Conservation (phyloP, 78 protist genomes). For the Dictyostelium firmibasis region DNA sequence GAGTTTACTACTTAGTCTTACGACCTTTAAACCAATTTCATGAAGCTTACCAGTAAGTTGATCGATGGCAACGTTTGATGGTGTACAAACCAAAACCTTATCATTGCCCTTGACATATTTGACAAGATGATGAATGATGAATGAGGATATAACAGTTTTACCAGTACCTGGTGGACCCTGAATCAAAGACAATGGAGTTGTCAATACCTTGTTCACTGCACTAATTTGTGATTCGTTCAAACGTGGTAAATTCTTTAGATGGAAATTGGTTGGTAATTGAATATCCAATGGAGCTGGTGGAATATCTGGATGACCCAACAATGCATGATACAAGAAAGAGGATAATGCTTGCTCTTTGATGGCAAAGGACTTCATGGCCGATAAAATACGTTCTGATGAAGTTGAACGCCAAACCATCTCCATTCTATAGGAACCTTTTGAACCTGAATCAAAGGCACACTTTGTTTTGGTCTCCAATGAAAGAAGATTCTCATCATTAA, state of each 20-base stretch:
- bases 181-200: slow-evolving; percentile 93
- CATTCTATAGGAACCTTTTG: slow-evolving; percentile 78
- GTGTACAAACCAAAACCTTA: slow-evolving; percentile 98
- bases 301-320: slow-evolving; percentile 95
- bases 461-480: slow-evolving; percentile 86
- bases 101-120: slow-evolving; percentile 50
- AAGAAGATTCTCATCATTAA: slow-evolving; percentile 80
- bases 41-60: slow-evolving; percentile 97
- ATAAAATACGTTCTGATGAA: slow-evolving; percentile 93
- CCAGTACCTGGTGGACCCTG: slow-evolving; percentile 99
- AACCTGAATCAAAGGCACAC: not conserved
- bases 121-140: slow-evolving; percentile 97
- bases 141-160: slow-evolving; percentile 98
- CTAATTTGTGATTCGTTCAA: slow-evolving; percentile 94
- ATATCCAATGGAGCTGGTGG: slow-evolving; percentile 66
- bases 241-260: slow-evolving; percentile 88
- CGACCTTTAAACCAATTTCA: slow-evolving; percentile 97
- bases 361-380: slow-evolving; percentile 95
- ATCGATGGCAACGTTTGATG: slow-evolving; percentile 99
- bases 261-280: slow-evolving; percentile 74
- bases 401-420: slow-evolving; percentile 98
- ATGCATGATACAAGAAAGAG: slow-evolving; percentile 90
- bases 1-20: slow-evolving; percentile 96
- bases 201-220: slow-evolving; percentile 93
- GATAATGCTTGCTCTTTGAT: slow-evolving; percentile 89